Conservation (phyloP, 192 early-diverging fungal genomes). For the Coemansia sp. region DNA sequence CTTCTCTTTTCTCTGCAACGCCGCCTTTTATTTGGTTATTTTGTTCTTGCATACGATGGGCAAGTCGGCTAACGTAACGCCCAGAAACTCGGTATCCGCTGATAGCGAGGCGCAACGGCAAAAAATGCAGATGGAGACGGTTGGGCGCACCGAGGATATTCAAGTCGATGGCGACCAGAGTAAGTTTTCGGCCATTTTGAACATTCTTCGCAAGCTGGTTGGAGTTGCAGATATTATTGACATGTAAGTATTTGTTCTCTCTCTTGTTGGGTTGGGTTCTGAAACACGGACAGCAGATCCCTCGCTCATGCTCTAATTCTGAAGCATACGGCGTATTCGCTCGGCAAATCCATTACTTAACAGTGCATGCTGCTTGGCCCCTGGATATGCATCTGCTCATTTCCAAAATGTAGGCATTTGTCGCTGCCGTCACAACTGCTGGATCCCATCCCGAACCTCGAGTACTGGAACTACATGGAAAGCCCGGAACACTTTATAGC, state of each 20-base stretch:
- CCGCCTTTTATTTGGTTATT: too few species aligned
- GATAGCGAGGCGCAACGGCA: conserved; percentile 23
- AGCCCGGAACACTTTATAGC: conserved; percentile 68
- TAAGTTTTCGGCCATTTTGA: conserved; percentile 59
- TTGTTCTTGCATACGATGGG: conserved; percentile 1
- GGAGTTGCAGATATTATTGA: conserved; percentile 67
- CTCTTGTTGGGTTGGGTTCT: neutral
- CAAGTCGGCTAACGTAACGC: conserved; percentile 26
- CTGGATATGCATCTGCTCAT: conserved; percentile 2
- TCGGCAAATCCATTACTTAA: conserved; percentile 14
- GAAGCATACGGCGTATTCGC: neutral
- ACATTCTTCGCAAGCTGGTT: conserved; percentile 64
- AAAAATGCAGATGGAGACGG: conserved; percentile 17
- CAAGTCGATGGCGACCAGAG: conserved; percentile 55
- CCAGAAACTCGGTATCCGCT: conserved; percentile 34
- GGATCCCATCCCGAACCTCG: conserved; percentile 72
- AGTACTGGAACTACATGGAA: conserved; percentile 79
- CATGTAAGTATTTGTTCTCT: conserved; percentile 41
- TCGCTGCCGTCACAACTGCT: conserved; percentile 71
- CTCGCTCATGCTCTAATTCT: neutral
- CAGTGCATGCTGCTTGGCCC: neutral
- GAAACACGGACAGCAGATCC: conserved; percentile 2
- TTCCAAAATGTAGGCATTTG: conserved; percentile 55
- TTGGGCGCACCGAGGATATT: conserved; percentile 39
- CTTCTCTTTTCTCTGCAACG: neutral